Base-by-base conservation (phyloP, 306 rosid species). In the Vigna hirtella region DNA sequence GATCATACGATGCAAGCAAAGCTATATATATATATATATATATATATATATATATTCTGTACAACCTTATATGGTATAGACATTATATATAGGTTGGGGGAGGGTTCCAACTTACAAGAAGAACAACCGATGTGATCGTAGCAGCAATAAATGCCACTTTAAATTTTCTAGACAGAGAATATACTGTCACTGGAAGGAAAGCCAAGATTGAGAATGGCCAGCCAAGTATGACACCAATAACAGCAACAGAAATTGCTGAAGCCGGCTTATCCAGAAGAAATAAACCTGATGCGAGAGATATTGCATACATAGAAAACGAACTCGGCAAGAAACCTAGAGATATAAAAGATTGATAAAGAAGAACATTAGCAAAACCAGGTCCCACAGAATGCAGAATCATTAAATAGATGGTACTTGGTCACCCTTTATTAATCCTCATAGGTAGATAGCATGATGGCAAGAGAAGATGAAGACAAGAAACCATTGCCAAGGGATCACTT, bases 151-250 rank as follows among this genome's bases (percentile, higher is more conserved):
- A 93, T 20, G 91, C 80, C 72, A 26, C 88, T 70, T 82, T 88
- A 81, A 95, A 88, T 68, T 83, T 90, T 84, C 86, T 88, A 76
- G 64, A 62, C 74, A 96, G 83, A 59, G 97, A 88, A 78, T 82
- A 93, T 77, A 93, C 50, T 67, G 96, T 93, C 77, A 96, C 84
- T 0, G 99, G 99, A 57, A 93, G 90, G 68, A 93, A 96, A 81
- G 87, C 99, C 91, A 96, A 89, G 79, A 96, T 83, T 80, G 99
- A 93, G 90, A 96, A 96, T 51, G 99, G 99, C 99, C 99, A 96
- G 61, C 96, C 99, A 76, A 96, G 94, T 66, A 96, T 89, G n/a
- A 91, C 99, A 47, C 99, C 99, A 70, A 63, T 4, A 43, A 91
- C 96, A 61, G 99, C 85, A 86, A 77, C 93, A 70, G 96, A 84